Percentiles rank a stretch among this genome's conserved stretches.
These are phyloP conservation scores for Suhomyces coccinellae DNA, from an alignment of 1,139 yeast genomes.

Conservation along the genomic window DNA sequence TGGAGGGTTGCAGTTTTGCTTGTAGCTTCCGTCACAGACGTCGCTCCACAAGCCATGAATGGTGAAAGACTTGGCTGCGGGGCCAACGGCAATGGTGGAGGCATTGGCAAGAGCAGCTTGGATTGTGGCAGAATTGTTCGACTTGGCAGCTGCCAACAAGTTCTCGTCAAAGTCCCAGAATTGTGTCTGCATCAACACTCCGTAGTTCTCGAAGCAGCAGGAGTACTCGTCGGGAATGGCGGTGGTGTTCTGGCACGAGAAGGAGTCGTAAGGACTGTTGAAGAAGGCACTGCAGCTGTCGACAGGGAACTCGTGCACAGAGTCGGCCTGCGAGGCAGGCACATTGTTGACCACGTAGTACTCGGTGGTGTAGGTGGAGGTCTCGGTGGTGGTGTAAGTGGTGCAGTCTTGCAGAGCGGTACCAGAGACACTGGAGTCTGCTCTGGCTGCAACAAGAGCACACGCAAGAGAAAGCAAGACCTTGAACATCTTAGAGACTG, in stretches of 20 bases:
- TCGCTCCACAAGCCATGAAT: conserved; percentile 48
- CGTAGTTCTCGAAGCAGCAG: conserved; percentile 38
- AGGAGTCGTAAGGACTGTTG: conserved; percentile 18
- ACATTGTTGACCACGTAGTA: conserved; percentile 16
- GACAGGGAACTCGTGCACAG: conserved; percentile 15
- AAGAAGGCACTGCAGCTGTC: conserved; percentile 16
- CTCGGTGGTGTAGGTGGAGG: conserved; percentile 10
- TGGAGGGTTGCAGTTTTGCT: conserved; percentile 32
- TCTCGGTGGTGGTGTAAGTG: conserved; percentile 14
- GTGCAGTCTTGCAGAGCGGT: conserved; percentile 7
- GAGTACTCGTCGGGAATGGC: conserved; percentile 23
- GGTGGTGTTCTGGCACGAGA: conserved; percentile 31
- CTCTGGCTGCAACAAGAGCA: conserved; percentile 3
- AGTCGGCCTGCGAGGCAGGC: conserved; percentile 15
- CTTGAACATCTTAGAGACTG: conserved; percentile 6
- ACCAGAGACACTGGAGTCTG: conserved; percentile 5
- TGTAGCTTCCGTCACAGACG: conserved; percentile 38
- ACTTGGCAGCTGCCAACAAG: conserved; percentile 19
- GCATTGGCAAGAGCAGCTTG: conserved; percentile 9
- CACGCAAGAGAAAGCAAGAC: conserved; percentile 8
- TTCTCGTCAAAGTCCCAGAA: conserved; percentile 42
- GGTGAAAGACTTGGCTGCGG: conserved; percentile 30
- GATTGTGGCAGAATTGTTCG: conserved; percentile 15
- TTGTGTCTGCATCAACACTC: conserved; percentile 40
- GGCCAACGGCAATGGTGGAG: conserved; percentile 12